A percentile compares a stretch with the other conserved stretches of the same genome.
phyloP scores from a whole-genome alignment of 2,329 filamentous ascomycete genomes.

The Alternaria atra region DNA sequence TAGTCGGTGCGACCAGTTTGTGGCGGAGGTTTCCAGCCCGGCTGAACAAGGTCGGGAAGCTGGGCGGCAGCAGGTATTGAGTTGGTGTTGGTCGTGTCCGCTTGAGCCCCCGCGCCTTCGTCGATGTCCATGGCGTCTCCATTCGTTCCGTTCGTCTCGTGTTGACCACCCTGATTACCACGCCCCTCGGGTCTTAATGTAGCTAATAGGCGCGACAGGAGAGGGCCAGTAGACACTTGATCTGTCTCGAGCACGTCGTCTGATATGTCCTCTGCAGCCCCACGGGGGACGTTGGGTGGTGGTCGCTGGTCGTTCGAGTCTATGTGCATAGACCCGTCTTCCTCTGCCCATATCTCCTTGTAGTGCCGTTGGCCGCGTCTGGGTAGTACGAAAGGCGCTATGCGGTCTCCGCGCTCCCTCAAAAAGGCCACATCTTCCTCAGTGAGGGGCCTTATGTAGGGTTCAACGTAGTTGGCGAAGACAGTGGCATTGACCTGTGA shows the following conservation, averaged over 20 bases:
- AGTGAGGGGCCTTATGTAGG: slow-evolving; percentile 86
- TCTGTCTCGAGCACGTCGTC: slow-evolving; percentile 90
- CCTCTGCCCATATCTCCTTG: slow-evolving; percentile 90
- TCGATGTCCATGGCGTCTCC: slow-evolving; percentile 59
- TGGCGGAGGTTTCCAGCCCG: slow-evolving; percentile 80
- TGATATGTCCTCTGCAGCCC: slow-evolving; percentile 84
- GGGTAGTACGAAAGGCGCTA: slow-evolving; percentile 85
- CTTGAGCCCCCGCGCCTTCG: slow-evolving; percentile 48
- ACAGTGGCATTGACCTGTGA: slow-evolving; percentile 95
- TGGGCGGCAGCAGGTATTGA: slow-evolving; percentile 73
- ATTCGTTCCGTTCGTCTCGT: slow-evolving; percentile 64
- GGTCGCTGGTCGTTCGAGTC: slow-evolving; percentile 75
- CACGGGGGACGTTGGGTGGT: slow-evolving; percentile 82
- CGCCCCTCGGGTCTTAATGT: slow-evolving; percentile 79
- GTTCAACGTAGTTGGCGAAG: slow-evolving; percentile 91
- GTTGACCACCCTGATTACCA: slow-evolving; percentile 64
- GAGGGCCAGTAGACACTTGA: slow-evolving; percentile 84
- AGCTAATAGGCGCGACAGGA: slow-evolving; percentile 82
- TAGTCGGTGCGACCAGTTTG: slow-evolving; percentile 80
- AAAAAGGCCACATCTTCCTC: slow-evolving; percentile 96
- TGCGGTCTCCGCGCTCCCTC: slow-evolving; percentile 84
- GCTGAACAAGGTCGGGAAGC: slow-evolving; percentile 79
- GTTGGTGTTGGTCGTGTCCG: slow-evolving; percentile 48
- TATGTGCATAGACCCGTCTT: slow-evolving; percentile 81
- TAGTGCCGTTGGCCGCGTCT: slow-evolving; percentile 86